Conservation (phyloP, 164 flowering plant species). For the Vitis rotundifolia region DNA sequence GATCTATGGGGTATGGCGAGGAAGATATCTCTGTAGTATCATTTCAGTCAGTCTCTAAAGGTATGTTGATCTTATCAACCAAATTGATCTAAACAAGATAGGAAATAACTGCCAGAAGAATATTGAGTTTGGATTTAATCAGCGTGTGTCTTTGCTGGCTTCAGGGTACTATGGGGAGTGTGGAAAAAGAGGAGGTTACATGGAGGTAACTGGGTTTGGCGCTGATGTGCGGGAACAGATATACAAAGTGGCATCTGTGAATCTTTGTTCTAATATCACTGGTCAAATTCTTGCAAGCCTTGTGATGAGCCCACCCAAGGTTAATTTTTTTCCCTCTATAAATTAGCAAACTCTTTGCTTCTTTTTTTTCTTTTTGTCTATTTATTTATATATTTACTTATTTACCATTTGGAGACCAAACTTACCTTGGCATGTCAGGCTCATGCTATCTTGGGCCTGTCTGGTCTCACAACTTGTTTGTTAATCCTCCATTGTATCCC, state of each 20-base stretch:
- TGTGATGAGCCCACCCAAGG: conserved; percentile 99
- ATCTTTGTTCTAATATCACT: conserved; percentile 92
- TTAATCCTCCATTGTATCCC: no score
- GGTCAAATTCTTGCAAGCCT: conserved; percentile 99
- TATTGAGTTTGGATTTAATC: neutral
- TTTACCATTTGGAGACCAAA: no score
- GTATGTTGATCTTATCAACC: conserved; percentile 28
- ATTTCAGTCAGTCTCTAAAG: conserved; percentile 97
- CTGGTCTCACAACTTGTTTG: no score
- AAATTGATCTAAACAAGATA: neutral
- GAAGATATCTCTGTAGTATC: conserved; percentile 81
- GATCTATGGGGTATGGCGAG: conserved; percentile 93
- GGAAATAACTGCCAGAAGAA: neutral
- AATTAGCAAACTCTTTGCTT: neutral
- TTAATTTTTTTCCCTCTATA: conserved; percentile 11
- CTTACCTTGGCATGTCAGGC: no score
- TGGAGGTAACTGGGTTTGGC: conserved; percentile 95
- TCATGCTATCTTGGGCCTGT: no score
- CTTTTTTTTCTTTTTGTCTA: neutral
- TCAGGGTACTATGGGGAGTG: conserved; percentile 95
- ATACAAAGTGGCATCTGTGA: conserved; percentile 95
- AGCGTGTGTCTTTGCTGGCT: conserved; percentile 7
- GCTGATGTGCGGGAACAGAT: conserved; percentile 86
- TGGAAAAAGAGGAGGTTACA: conserved; percentile 99
- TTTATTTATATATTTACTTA: no score